Conservation (phyloP, 306 rosid genomes). For the Trifolium subterraneum region DNA sequence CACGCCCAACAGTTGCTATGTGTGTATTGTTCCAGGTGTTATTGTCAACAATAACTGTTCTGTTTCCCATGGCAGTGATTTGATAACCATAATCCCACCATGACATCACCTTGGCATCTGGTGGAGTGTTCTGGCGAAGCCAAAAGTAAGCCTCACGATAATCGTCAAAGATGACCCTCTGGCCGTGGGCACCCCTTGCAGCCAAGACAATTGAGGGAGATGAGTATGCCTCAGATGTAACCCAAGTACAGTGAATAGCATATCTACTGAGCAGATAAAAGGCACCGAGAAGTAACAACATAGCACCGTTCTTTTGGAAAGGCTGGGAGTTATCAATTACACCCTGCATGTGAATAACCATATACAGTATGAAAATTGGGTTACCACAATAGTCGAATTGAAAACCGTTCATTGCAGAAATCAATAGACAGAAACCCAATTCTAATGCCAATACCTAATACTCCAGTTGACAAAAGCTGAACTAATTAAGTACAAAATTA, state of each 20-base stretch:
- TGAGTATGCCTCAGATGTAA: conserved; percentile 98
- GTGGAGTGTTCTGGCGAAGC: conserved; percentile 97
- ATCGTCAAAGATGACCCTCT: conserved; percentile 95
- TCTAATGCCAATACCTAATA: conserved; percentile 14
- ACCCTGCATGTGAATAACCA: conserved; percentile 62
- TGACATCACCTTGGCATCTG: conserved; percentile 98
- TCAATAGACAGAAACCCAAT: conserved; percentile 21
- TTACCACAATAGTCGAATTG: conserved; percentile 26
- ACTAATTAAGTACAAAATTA: conserved; percentile 26
- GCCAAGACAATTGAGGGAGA: conserved; percentile 99
- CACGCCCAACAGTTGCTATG: conserved; percentile 99
- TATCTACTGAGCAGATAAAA: conserved; percentile 91
- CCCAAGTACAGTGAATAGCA: conserved; percentile 99
- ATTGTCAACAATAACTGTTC: conserved; percentile 98
- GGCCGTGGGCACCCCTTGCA: conserved; percentile 97
- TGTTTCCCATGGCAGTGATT: conserved; percentile 99
- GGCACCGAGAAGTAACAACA: conserved; percentile 83
- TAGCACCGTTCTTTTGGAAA: conserved; percentile 89
- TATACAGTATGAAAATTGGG: conserved; percentile 8
- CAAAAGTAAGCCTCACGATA: conserved; percentile 99
- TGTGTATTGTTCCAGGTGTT: conserved; percentile 99
- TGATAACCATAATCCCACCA: conserved; percentile 99
- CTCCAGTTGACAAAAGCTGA: conserved; percentile 12
- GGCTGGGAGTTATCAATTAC: conserved; percentile 92
- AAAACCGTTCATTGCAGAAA: not conserved